A percentile compares a stretch with the other conserved stretches of the same genome.
phyloP scores from a whole-genome alignment of 352 stramenopile genomes.

The Pythium guiyangense region DNA sequence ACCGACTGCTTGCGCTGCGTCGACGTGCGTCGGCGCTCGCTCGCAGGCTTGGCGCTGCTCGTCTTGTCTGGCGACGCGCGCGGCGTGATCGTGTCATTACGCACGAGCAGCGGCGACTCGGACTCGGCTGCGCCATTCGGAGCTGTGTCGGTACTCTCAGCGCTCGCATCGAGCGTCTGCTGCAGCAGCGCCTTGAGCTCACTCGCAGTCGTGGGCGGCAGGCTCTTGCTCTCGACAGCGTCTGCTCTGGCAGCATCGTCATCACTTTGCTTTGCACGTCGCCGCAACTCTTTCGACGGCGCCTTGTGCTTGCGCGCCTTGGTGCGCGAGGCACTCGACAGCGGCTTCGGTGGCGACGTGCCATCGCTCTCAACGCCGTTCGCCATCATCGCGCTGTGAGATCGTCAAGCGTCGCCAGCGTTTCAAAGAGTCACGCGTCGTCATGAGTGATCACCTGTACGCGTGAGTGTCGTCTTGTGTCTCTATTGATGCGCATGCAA shows the following conservation, averaged over 20 bases:
- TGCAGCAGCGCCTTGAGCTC: constrained; percentile 18
- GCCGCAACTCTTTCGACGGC: neutral
- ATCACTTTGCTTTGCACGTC: too few relatives aligned
- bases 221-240: too few relatives aligned
- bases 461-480: too few relatives aligned
- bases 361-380: too few relatives aligned
- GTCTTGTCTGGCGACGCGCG: constrained; percentile 10
- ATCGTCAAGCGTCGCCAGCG: neutral
- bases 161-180: constrained; percentile 5
- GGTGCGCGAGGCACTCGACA: too few relatives aligned
- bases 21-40: neutral
- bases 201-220: constrained; percentile 3
- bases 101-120: constrained; percentile 34
- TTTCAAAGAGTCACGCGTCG: too few relatives aligned
- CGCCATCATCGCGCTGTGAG: too few relatives aligned
- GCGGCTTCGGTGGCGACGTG: too few relatives aligned
- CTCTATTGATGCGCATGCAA: neutral
- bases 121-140: constrained; percentile 23
- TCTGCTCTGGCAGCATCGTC: neutral
- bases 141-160: neutral
- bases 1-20: neutral
- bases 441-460: too few relatives aligned
- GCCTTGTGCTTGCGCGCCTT: too few relatives aligned
- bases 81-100: constrained; percentile 9
- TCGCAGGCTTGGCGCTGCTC: neutral